These are phyloP conservation scores for Claviceps paspali DNA, from an alignment of 2,329 filamentous ascomycete species.

Conservation along the genomic window DNA sequence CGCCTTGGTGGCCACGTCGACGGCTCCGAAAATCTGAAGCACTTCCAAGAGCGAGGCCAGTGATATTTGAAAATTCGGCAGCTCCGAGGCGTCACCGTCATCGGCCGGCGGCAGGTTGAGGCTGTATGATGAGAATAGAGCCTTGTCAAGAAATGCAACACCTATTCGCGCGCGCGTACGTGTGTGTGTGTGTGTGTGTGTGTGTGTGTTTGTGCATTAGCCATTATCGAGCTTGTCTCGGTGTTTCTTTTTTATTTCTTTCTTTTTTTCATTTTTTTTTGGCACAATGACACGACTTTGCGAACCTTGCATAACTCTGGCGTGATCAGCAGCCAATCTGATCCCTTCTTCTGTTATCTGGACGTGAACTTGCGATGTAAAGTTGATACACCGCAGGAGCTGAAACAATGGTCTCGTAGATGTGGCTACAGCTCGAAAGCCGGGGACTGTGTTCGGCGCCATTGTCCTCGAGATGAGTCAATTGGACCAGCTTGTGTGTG, in stretches of 20 bases:
- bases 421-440: constrained; percentile 63
- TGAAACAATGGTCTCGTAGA: constrained; percentile 63
- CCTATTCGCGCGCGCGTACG: too few relatives aligned
- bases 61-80: constrained; percentile 72
- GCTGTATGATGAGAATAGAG: constrained; percentile 73
- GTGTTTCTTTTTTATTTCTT: too few relatives aligned
- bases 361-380: constrained; percentile 41
- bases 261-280: too few relatives aligned
- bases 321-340: constrained; percentile 76
- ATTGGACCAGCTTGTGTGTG: not conserved
- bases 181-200: too few relatives aligned
- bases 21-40: constrained; percentile 85
- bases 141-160: constrained; percentile 67
- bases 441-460: constrained; percentile 25
- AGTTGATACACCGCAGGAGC: constrained; percentile 42
- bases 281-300: constrained; percentile 2
- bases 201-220: too few relatives aligned
- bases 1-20: constrained; percentile 46
- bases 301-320: constrained; percentile 77
- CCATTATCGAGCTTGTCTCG: too few relatives aligned
- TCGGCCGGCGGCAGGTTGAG: constrained; percentile 36
- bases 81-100: constrained; percentile 25
- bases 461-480: constrained; percentile 8
- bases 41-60: constrained; percentile 81
- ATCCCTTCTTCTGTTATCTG: constrained; percentile 77